Base-by-base conservation (phyloP, 345 rosid species). In the Gossypium australe region DNA sequence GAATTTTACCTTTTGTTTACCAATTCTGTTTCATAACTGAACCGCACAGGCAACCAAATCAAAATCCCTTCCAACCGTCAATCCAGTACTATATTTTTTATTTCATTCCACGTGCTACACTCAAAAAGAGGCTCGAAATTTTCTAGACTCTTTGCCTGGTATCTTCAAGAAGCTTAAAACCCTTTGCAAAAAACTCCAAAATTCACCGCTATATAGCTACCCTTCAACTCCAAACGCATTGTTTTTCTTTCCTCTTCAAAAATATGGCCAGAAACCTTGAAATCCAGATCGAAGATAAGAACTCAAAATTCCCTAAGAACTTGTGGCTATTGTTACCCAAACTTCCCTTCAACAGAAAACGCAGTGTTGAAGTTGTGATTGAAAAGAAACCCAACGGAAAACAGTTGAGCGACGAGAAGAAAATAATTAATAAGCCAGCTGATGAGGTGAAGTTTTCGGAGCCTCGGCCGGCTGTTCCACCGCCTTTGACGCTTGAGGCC, bases 401-500 rank as follows among this genome's bases (percentile, higher is more conserved):
- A 7, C 57, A 24, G 34, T 2, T 11, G 17, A 38, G 0, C 9
- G 55, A 47, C 0, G 57, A 48, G 17, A 48, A 24, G 41, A 24
- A 48, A 10, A 24, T 0, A 24, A 47, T 2, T 14, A 60, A 24
- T 12, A 82, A 77, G 76, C 22, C 71, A 20, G 27, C 61, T 4
- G 78, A 75, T 11, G 78, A 57, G 53, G 80, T 80, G 2, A 80
- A 43, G 73, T 72, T 80, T 17, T 71, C 78, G 1, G 78, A 80
- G 67, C 78, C 78, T 29, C 79, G 77, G 29, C 83, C 85, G 20
- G 57, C 64, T 17, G 64, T 43, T 56, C 83, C 78, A 56, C 83
- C 83, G 1, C 80, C 83, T 18, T 11, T 80, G 79, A 80, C 73
- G 76, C 66, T 78, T 3, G 74, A 83, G 61, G 73, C 68, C 18